These are phyloP conservation scores for Paraphysoderma sedebokerense DNA, from an alignment of 371 early-diverging fungal species.

Conservation along the genomic window DNA sequence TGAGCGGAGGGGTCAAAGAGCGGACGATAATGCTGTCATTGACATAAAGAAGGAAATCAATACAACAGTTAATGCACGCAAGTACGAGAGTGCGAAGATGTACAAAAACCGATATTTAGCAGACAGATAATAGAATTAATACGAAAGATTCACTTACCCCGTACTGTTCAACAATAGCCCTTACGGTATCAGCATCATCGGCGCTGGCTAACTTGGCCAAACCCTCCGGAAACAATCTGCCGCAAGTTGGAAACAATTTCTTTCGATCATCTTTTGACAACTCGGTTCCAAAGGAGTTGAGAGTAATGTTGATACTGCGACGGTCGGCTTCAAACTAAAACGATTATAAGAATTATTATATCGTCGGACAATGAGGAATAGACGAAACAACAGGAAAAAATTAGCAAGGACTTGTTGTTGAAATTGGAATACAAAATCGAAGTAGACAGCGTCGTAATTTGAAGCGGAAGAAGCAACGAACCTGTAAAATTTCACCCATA, in stretches of 20 bases:
- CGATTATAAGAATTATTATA: neutral
- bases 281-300: conserved; percentile 95
- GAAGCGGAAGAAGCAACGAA: conserved; percentile 9
- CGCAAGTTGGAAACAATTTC: conserved; percentile 79
- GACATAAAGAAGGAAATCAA: neutral
- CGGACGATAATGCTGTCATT: conserved; percentile 45
- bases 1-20: conserved; percentile 38
- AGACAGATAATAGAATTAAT: neutral
- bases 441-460: neutral
- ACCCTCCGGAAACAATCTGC: conserved; percentile 85
- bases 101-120: too few relatives aligned
- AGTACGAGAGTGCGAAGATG: too few relatives aligned
- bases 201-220: conserved; percentile 53
- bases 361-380: neutral
- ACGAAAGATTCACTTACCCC: conserved; percentile 26
- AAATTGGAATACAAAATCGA: neutral
- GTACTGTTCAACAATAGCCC: conserved; percentile 60
- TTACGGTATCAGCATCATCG: conserved; percentile 90
- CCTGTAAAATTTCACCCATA: conserved; percentile 81
- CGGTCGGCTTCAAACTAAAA: conserved; percentile 91
- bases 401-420: neutral
- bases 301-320: conserved; percentile 89
- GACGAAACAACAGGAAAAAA: neutral
- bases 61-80: too few relatives aligned
- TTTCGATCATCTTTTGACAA: conserved; percentile 86